Conservation (phyloP, 345 rosid species). For the Nephelium lappaceum region DNA sequence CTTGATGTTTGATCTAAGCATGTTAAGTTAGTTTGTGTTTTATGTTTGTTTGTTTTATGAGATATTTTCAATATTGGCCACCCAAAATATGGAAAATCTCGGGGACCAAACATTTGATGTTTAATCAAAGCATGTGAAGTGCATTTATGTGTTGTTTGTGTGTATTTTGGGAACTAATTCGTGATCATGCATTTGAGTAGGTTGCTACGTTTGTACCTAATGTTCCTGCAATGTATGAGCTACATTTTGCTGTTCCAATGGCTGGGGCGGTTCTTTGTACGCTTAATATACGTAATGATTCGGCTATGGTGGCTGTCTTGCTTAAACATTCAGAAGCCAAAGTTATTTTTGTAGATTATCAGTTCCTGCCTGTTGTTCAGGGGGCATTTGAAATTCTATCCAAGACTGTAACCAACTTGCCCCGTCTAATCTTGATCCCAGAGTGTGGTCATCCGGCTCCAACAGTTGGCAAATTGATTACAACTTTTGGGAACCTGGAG, state of each 20-base stretch:
- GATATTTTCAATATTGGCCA: too few relatives aligned
- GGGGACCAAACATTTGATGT: too few relatives aligned
- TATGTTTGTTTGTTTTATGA: too few relatives aligned
- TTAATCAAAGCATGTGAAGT: too few relatives aligned
- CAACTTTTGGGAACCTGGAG: constrained; percentile 30
- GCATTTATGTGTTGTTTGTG: too few relatives aligned
- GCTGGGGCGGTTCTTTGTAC: constrained; percentile 66
- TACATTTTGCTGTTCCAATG: constrained; percentile 74
- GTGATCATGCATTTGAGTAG: constrained; percentile 35
- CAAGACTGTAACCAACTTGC: constrained; percentile 36
- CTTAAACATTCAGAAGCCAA: constrained; percentile 63
- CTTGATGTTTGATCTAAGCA: too few relatives aligned
- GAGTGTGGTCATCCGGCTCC: constrained; percentile 27
- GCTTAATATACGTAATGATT: constrained; percentile 57
- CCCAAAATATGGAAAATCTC: too few relatives aligned
- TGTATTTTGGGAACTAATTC: background rate
- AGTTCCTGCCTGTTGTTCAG: constrained; percentile 40
- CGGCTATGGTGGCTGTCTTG: constrained; percentile 46
- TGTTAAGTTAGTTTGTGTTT: too few relatives aligned
- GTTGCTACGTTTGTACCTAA: constrained; percentile 64
- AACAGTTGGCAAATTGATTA: background rate
- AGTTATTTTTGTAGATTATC: constrained; percentile 52
- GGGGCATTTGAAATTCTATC: constrained; percentile 54
- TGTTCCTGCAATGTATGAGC: constrained; percentile 63
- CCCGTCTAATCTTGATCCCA: constrained; percentile 42